These are phyloP conservation scores for Fusarium sp. DNA, from an alignment of 2,329 filamentous ascomycete species.

Conservation along the genomic window DNA sequence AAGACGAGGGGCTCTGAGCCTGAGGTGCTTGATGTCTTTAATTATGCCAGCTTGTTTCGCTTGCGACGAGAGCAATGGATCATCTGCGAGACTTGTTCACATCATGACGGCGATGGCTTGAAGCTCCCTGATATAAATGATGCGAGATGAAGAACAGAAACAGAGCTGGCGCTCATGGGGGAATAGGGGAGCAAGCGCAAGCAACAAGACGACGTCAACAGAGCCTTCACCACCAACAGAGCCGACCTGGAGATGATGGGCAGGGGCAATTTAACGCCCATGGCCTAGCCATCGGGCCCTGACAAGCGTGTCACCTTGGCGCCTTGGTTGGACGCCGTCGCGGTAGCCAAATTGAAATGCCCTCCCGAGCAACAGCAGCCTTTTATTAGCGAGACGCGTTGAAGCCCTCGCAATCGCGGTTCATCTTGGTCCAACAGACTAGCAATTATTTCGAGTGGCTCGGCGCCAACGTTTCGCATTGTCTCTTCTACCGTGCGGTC, in stretches of 20 bases:
- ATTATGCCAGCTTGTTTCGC: slow-evolving; percentile 16
- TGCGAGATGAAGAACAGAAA: neutral
- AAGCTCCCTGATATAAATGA: neutral
- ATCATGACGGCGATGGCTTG: slow-evolving; percentile 27
- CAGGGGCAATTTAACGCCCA: slow-evolving; percentile 27
- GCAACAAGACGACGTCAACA: slow-evolving; percentile 14
- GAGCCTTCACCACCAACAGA: slow-evolving; percentile 25
- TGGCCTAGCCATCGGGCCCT: slow-evolving; percentile 26
- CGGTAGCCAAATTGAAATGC: neutral
- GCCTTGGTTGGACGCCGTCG: slow-evolving; percentile 39
- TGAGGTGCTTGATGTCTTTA: slow-evolving; percentile 19
- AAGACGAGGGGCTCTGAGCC: slow-evolving; percentile 5
- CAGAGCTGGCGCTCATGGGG: neutral
- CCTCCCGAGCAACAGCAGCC: no score
- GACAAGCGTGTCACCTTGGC: slow-evolving; percentile 38
- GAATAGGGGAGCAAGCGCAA: slow-evolving; percentile 15
- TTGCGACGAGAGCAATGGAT: neutral
- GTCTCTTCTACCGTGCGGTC: neutral
- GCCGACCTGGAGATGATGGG: slow-evolving; percentile 35
- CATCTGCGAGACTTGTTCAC: neutral
- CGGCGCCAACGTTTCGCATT: slow-evolving; percentile 38
- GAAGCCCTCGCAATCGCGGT: slow-evolving; percentile 1
- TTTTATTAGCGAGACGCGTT: slow-evolving; percentile 1
- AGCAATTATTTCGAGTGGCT: slow-evolving; percentile 23
- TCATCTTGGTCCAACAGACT: neutral